Evolutionary conservation across 768 basidiomycete species (phyloP), one percentile per base, ranked within the genome.

Genomic region (Calocera viscosa): DNA sequence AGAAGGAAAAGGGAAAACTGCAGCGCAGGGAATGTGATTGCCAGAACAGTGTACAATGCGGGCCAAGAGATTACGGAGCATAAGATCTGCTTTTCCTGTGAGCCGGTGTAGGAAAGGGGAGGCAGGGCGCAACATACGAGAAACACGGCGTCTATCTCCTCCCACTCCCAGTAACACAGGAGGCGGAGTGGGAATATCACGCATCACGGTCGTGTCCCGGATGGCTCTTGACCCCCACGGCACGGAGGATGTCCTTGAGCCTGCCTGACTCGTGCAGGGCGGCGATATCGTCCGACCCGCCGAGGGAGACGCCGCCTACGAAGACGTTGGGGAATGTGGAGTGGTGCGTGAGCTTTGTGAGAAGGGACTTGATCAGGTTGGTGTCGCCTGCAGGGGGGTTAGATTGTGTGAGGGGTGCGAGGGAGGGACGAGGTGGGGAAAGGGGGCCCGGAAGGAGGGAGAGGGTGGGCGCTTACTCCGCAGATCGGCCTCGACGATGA

Each of bases 281-380:
- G 17, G 17, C 38, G 12, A 72, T 39, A 35, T 71, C 64, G 66
- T 73, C 73, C 16, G 63, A 65, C 22, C 73, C 71, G 14, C 77
- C 77, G 26, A 77, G 68, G 5, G 83, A 83, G 60, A 76, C 78
- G 10, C 89, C 89, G 22, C 22, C 38, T 11, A 87, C 86, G 1
- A 89, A 77, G 65, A 89, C 77, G 69, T 92, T 92, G 0, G 90
- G 90, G 73, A 91, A 90, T 2, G 90, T 91, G 7, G 80, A 74
- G 16, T 80, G 87, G 1, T 77, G 75, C 1, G 90, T 92, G 33
- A 91, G 75, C 39, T 89, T 84, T 10, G 78, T 79, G 63, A 92
- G 77, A 33, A 91, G 76, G 11, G 78, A 75, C 74, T 92, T 91
- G 69, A 92, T 80, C 32, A 84, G 77, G 10, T 78, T 76, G 0